These are phyloP conservation scores for Agastache rugosa DNA, from an alignment of 257 asterid species.

Conservation along the genomic window DNA sequence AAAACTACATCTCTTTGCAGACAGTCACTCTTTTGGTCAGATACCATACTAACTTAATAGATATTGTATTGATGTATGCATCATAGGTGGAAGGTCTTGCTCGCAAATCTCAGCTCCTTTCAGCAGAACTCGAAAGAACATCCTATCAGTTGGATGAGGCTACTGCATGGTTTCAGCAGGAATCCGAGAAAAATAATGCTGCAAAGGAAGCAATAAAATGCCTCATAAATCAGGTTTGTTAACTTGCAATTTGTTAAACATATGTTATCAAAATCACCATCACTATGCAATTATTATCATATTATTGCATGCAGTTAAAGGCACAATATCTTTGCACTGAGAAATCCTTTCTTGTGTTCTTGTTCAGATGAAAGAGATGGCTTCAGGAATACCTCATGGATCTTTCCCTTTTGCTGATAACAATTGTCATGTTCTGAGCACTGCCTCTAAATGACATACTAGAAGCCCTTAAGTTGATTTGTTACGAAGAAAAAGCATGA, in stretches of 20 bases:
- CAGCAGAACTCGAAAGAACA: conserved; percentile 60
- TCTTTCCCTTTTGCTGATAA: conserved; percentile 38
- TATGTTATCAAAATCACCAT: conserved; percentile 14
- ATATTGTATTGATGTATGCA: conserved; percentile 20
- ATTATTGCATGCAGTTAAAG: conserved; percentile 1
- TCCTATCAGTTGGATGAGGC: conserved; percentile 54
- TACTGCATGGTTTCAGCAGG: conserved; percentile 46
- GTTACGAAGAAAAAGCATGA: neutral
- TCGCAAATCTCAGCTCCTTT: conserved; percentile 54
- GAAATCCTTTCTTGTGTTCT: conserved; percentile 14
- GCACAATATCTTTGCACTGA: conserved; percentile 7
- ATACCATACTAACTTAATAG: neutral
- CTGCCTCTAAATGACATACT: conserved; percentile 47
- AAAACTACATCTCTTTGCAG: neutral
- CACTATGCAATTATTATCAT: conserved; percentile 3
- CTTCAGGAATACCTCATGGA: conserved; percentile 51
- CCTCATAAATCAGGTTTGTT: conserved; percentile 59
- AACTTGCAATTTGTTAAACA: neutral
- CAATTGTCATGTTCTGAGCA: conserved; percentile 43
- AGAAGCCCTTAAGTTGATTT: conserved; percentile 4
- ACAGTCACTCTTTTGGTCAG: neutral
- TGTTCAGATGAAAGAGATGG: conserved; percentile 60
- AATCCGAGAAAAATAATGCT: conserved; percentile 55
- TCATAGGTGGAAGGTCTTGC: conserved; percentile 64
- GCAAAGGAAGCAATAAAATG: conserved; percentile 63